Conservation (phyloP, 805 yeast species). For the Hanseniaspora singularis region DNA sequence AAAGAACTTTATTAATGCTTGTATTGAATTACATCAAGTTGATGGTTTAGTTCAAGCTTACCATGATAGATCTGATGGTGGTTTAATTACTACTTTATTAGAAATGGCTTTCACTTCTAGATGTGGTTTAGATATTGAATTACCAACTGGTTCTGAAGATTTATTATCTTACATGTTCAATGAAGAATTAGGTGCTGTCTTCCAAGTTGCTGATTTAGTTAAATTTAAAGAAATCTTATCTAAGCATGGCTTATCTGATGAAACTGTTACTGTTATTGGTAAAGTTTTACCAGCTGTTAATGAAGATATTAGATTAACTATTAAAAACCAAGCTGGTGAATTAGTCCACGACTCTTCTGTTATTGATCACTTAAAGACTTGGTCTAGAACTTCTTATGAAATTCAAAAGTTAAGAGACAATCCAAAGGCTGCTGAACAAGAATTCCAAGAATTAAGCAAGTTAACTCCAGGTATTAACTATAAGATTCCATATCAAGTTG, state of each 20-base stretch:
- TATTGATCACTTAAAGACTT: constrained; percentile 60
- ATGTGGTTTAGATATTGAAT: constrained; percentile 56
- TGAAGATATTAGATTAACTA: constrained; percentile 27
- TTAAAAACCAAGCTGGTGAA: constrained; percentile 27
- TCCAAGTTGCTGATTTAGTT: constrained; percentile 61
- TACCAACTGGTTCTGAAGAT: constrained; percentile 32
- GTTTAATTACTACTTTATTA: constrained; percentile 65
- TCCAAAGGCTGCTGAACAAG: constrained; percentile 82
- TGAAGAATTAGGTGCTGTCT: constrained; percentile 92
- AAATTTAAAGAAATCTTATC: constrained; percentile 45
- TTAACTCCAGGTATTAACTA: constrained; percentile 91
- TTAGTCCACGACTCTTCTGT: constrained; percentile 46
- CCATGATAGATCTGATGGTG: constrained; percentile 97
- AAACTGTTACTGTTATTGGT: constrained; percentile 53
- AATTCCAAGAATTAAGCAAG: constrained; percentile 46
- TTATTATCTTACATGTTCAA: constrained; percentile 56
- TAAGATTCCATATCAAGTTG: constrained; percentile 58
- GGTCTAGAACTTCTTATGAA: constrained; percentile 82
- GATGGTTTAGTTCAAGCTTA: constrained; percentile 55
- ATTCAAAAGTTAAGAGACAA: constrained; percentile 89
- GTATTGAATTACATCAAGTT: constrained; percentile 57
- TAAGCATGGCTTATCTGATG: constrained; percentile 46
- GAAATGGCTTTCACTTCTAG: constrained; percentile 98
- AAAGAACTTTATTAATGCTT: constrained; percentile 57
- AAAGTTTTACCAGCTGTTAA: constrained; percentile 33